These are phyloP conservation scores for Straminergon stramineum DNA, from an alignment of 225 moss, liverwort and hornwort genomes.

Conservation along the genomic window DNA sequence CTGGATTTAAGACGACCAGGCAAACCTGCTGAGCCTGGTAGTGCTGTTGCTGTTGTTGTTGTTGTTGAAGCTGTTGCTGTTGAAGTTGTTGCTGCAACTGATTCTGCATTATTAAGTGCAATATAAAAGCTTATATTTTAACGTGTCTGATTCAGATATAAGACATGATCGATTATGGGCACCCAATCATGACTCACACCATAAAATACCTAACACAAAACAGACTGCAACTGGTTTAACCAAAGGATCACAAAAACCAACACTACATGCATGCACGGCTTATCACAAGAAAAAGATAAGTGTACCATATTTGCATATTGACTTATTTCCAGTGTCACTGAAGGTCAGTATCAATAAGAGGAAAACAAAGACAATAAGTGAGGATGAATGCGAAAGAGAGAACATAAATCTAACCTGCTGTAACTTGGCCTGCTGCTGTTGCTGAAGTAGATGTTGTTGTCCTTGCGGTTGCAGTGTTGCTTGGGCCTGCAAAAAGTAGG, in stretches of 20 bases:
- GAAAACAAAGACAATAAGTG: neutral
- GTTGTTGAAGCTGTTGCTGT: slow-evolving; percentile 52
- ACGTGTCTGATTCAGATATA: neutral
- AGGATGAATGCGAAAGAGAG: neutral
- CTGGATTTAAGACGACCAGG: neutral
- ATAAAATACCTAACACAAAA: neutral
- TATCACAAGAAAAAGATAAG: neutral
- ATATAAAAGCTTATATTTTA: neutral
- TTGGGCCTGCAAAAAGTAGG: slow-evolving; percentile 26
- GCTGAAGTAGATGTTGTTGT: slow-evolving; percentile 65
- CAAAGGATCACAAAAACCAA: neutral
- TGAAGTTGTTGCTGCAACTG: slow-evolving; percentile 61
- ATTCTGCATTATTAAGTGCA: slow-evolving; percentile 15
- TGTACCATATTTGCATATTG: neutral
- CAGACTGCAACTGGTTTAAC: neutral
- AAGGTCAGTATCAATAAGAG: neutral
- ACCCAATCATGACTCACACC: neutral
- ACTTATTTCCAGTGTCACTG: neutral
- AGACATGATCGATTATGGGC: neutral
- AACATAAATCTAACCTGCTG: slow-evolving; percentile 30
- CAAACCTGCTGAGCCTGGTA: slow-evolving; percentile 63
- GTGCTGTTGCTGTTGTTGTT: slow-evolving; percentile 62
- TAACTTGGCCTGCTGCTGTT: slow-evolving; percentile 50
- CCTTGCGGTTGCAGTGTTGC: slow-evolving; percentile 52
- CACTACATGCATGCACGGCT: neutral